Evolutionary conservation across 352 stramenopile genomes (phyloP), one percentile per base, ranked within the genome.

Genomic region (Halophytophthora batemanensis): DNA sequence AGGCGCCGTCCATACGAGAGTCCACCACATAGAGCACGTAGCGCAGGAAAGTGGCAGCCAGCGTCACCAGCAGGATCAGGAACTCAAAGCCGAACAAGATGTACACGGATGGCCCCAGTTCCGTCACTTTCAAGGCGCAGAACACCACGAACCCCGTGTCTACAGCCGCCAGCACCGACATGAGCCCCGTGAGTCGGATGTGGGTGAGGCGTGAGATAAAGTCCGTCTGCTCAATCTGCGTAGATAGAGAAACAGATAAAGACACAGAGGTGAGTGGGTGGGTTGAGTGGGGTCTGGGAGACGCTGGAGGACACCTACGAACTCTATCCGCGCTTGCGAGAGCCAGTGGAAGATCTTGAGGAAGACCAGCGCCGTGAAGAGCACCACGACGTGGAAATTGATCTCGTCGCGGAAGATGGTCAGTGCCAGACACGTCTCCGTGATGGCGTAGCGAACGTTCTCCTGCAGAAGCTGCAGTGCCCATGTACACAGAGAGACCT

Each of bases 321-420:
- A 96, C 49, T 90, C 71, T 53, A 96, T 94, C 41, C 92, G 70
- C 41, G 90, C 82, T 58, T 98, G 85, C n/a, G 78, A 69, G 1
- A 97, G 64, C 86, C 86, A 96, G 61, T 96, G 88, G 62, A 97
- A 95, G 50, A 96, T 85, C 71, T 99, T 99, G 59, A 89, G 66
- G 56, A 99, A 93, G 38, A 99, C 84, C 19, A 99, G 77, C 34
- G 86, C 74, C 34, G 96, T 89, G 77, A 99, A 99, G 13, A 98
- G 64, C 45, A 91, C 81, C 28, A 97, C 86, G 29, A 98, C 96
- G n/a, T 86, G 69, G 34, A 98, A 88, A 46, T 88, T 97, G 53
- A 99, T 89, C 74, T 99, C 96, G 35, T 97, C 87, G 18, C 96
- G 88, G 76, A 99, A 99, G 46, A 99, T 98, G 34, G 97, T 99